A percentile compares a stretch with the other conserved stretches of the same genome.
These are phyloP conservation scores for Takakia lepidozioides DNA, from an alignment of 225 moss, liverwort and hornwort genomes.

Conservation along the genomic window DNA sequence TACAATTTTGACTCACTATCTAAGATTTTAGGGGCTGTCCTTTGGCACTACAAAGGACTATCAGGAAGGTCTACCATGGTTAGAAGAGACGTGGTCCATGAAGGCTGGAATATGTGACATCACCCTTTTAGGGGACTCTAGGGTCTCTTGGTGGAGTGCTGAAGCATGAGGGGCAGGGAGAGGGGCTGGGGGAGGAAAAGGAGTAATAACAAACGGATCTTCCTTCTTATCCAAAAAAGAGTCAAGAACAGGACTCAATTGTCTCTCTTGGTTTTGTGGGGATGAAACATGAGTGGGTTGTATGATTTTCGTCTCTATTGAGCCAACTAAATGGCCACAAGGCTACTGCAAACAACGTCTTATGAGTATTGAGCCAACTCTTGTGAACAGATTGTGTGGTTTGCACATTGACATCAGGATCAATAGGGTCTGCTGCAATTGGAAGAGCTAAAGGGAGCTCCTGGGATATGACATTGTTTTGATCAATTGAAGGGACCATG, in stretches of 20 bases:
- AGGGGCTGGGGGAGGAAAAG: conserved; percentile 19
- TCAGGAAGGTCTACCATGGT: too few relatives aligned
- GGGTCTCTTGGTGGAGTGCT: conserved; percentile 16
- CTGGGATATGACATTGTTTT: conserved; percentile 10
- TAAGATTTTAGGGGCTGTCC: too few relatives aligned
- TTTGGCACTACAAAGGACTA: too few relatives aligned
- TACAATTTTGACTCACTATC: too few relatives aligned
- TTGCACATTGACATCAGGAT: conserved; percentile 4
- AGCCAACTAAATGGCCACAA: too few relatives aligned
- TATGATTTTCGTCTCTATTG: conserved; percentile 23
- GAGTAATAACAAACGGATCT: conserved; percentile 13
- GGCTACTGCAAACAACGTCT: too few relatives aligned
- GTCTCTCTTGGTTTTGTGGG: too few relatives aligned
- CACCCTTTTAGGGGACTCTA: conserved; percentile 26
- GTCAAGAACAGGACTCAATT: too few relatives aligned
- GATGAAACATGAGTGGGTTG: conserved; percentile 17
- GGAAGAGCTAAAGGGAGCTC: conserved; percentile 16
- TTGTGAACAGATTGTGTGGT: conserved; percentile 15
- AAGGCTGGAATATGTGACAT: conserved; percentile 27
- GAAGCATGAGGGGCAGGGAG: conserved; percentile 9
- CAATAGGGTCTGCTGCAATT: conserved; percentile 5
- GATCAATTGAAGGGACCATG: conserved; percentile 5
- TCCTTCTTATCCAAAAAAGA: conserved; percentile 14
- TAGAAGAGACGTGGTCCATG: conserved; percentile 16
- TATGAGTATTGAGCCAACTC: too few relatives aligned